Evolutionary conservation across 257 asterid species (phyloP).

Genomic region (Solanum microdontum): DNA sequence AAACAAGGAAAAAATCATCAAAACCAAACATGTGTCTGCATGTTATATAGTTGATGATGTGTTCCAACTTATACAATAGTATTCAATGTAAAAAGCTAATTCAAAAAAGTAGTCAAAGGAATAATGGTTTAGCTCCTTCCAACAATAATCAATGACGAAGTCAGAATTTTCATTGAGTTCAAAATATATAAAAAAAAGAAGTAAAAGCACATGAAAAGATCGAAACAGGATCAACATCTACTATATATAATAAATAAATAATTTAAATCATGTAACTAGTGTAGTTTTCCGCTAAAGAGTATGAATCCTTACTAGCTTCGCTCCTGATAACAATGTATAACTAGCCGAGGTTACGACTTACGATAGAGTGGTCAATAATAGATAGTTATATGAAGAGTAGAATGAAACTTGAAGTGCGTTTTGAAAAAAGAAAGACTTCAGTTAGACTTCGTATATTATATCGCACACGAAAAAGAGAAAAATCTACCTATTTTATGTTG

Average conservation of each 20-base stretch:
- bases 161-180: too few relatives aligned
- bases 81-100: not conserved
- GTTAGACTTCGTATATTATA: not conserved
- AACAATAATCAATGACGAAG: rapidly evolving
- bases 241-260: too few relatives aligned
- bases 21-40: not conserved
- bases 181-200: too few relatives aligned
- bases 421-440: not conserved
- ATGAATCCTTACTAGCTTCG: too few relatives aligned
- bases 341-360: not conserved
- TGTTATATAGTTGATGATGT: not conserved
- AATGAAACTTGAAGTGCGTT: not conserved
- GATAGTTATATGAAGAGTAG: not conserved
- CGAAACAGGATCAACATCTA: rapidly evolving
- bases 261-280: too few relatives aligned
- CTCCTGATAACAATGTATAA: not conserved
- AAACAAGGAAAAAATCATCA: not conserved
- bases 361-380: not conserved
- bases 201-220: too few relatives aligned
- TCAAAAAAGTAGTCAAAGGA: not conserved
- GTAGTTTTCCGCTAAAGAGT: too few relatives aligned
- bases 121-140: not conserved
- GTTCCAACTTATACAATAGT: not conserved
- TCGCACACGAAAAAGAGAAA: not conserved
- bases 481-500: not conserved